Evolutionary conservation across 495 filamentous ascomycete species (phyloP).

Genomic region (Penicillium malachiteum): DNA sequence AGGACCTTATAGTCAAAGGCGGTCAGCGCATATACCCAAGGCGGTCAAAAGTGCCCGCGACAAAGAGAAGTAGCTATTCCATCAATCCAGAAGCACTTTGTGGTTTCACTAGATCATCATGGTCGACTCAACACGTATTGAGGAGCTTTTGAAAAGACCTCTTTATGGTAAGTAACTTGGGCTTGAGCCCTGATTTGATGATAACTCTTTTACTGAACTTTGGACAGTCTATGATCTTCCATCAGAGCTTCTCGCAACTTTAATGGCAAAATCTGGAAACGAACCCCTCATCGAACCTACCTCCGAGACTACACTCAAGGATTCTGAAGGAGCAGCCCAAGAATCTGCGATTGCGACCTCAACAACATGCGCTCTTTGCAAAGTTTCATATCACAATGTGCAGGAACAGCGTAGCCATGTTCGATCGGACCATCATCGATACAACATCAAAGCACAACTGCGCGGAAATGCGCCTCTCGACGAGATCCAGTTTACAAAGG

Average conservation of each 20-base stretch:
- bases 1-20: not conserved
- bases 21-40: slow-evolving; percentile 8
- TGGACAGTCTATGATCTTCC: slow-evolving; percentile 81
- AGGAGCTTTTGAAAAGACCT: slow-evolving; percentile 60
- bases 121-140: slow-evolving; percentile 24
- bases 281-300: slow-evolving; percentile 29
- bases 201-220: slow-evolving; percentile 19
- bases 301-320: slow-evolving; percentile 15
- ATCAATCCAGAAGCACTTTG: slow-evolving; percentile 4
- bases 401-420: slow-evolving; percentile 83
- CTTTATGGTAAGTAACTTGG: slow-evolving; percentile 51
- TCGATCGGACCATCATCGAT: slow-evolving; percentile 88
- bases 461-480: slow-evolving; percentile 64
- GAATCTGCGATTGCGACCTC: slow-evolving; percentile 55
- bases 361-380: slow-evolving; percentile 81
- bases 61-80: slow-evolving; percentile 24
- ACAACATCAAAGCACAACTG: slow-evolving; percentile 89
- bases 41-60: slow-evolving; percentile 22
- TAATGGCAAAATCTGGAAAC: slow-evolving; percentile 55
- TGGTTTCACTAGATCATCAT: slow-evolving; percentile 14
- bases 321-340: slow-evolving; percentile 30
- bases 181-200: no score
- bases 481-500: slow-evolving; percentile 78
- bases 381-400: slow-evolving; percentile 63
- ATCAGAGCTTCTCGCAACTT: slow-evolving; percentile 66